Conservation (phyloP, 176 grass and related monocot genomes). For the Avena insularis region DNA sequence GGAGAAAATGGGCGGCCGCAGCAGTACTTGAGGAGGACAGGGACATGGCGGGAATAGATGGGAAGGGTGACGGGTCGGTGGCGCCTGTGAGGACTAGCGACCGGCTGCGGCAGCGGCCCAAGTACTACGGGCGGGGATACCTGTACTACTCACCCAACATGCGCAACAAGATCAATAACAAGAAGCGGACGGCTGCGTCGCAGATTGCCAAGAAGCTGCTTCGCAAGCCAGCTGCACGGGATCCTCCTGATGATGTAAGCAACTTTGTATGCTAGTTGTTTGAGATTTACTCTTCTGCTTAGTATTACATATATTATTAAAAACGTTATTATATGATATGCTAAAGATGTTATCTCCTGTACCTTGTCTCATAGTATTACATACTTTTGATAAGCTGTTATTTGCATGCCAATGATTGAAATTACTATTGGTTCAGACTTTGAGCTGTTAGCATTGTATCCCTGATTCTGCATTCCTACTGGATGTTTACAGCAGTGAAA, state of each 20-base stretch:
- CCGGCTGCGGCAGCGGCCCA: slow-evolving; percentile 68
- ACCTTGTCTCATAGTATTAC: not conserved
- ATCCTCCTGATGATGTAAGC: slow-evolving; percentile 78
- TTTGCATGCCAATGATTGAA: slow-evolving; percentile 7
- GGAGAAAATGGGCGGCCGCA: slow-evolving; percentile 2
- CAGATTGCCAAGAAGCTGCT: slow-evolving; percentile 97
- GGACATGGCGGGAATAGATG: slow-evolving; percentile 50
- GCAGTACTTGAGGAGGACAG: slow-evolving; percentile 29
- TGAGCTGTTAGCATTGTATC: slow-evolving; percentile 1
- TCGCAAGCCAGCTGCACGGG: slow-evolving; percentile 52
- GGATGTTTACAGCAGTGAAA: not conserved
- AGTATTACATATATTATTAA: not conserved
- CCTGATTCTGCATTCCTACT: not conserved
- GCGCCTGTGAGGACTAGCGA: slow-evolving; percentile 77
- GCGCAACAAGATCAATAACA: slow-evolving; percentile 92
- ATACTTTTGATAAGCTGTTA: not conserved
- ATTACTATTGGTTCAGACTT: not conserved
- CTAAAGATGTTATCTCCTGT: slow-evolving; percentile 19
- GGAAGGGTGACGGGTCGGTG: slow-evolving; percentile 44
- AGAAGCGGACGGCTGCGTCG: slow-evolving; percentile 84
- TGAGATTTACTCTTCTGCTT: not conserved
- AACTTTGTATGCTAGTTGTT: slow-evolving; percentile 18
- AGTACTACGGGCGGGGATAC: slow-evolving; percentile 65
- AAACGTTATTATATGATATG: not conserved
- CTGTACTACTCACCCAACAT: slow-evolving; percentile 76